Conservation (phyloP, 768 basidiomycete genomes). For the Suillus hirtellus region DNA sequence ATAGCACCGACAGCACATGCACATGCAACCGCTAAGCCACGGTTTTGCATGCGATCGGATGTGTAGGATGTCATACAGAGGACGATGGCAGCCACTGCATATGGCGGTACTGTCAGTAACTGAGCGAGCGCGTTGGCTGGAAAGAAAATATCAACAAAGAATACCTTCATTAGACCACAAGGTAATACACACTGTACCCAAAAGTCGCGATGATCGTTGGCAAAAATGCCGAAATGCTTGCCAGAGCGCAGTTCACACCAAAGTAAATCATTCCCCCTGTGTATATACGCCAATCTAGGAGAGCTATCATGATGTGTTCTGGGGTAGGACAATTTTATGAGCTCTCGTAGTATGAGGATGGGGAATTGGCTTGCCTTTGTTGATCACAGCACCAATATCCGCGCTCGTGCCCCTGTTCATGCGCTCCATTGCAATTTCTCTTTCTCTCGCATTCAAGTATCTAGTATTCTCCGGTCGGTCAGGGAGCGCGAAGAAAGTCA, state of each 20-base stretch:
- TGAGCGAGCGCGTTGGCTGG: conserved; percentile 67
- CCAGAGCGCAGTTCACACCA: conserved; percentile 71
- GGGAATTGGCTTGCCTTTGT: conserved; percentile 47
- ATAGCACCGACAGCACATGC: conserved; percentile 34
- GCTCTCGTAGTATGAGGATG: neutral
- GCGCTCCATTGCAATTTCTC: conserved; percentile 63
- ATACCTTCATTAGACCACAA: neutral
- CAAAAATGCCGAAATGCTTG: conserved; percentile 81
- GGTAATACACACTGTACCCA: conserved; percentile 56
- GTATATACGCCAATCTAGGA: conserved; percentile 73
- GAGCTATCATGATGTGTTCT: conserved; percentile 65
- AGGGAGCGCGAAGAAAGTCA: conserved; percentile 59
- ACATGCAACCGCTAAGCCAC: conserved; percentile 42
- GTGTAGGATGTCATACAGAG: conserved; percentile 56
- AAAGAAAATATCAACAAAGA: neutral
- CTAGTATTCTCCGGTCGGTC: conserved; percentile 70
- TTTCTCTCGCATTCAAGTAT: conserved; percentile 51
- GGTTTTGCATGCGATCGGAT: conserved; percentile 67
- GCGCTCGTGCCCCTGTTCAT: conserved; percentile 67
- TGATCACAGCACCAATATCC: conserved; percentile 63
- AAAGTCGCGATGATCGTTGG: conserved; percentile 80
- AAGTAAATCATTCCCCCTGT: conserved; percentile 74
- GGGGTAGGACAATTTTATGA: conserved; percentile 12
- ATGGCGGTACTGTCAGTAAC: conserved; percentile 79
- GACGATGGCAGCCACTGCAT: conserved; percentile 69